These are phyloP conservation scores for Gilbertella persicaria DNA, from an alignment of 371 early-diverging fungal genomes.

Conservation along the genomic window DNA sequence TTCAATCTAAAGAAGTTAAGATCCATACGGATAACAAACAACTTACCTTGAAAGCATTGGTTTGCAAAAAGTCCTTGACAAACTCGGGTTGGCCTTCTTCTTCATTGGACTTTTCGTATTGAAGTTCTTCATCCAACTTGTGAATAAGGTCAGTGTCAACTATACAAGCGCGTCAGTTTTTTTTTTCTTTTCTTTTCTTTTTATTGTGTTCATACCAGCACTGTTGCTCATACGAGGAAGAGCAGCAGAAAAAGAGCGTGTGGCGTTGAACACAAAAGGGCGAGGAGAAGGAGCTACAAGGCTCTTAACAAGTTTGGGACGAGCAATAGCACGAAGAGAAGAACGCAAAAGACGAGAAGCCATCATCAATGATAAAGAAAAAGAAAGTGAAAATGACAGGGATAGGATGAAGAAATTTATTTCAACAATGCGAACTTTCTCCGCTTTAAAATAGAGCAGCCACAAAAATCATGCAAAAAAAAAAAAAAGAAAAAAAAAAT, in stretches of 20 bases:
- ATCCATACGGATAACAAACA: too few relatives aligned
- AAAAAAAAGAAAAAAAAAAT: not conserved
- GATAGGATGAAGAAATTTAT: not conserved
- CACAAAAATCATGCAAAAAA: constrained; percentile 5
- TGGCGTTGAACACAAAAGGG: constrained; percentile 25
- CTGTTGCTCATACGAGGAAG: constrained; percentile 36
- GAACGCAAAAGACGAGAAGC: constrained; percentile 43
- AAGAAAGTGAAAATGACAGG: constrained; percentile 13
- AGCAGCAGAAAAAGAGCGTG: constrained; percentile 31
- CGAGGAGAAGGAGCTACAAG: constrained; percentile 16
- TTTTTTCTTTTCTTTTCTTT: not conserved
- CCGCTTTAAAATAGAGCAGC: not conserved
- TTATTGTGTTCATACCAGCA: constrained; percentile 27
- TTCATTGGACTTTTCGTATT: constrained; percentile 77
- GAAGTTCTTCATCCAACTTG: constrained; percentile 77
- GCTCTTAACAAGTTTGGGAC: constrained; percentile 27
- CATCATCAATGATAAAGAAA: constrained; percentile 18
- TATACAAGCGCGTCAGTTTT: constrained; percentile 12
- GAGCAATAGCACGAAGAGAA: constrained; percentile 39
- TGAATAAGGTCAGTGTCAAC: constrained; percentile 71
- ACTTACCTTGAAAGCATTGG: constrained; percentile 75
- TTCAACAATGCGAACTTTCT: not conserved
- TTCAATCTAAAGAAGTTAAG: too few relatives aligned
- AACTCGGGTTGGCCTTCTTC: constrained; percentile 67
- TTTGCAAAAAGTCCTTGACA: constrained; percentile 74